phyloP scores from a whole-genome alignment of 2,329 filamentous ascomycete genomes.

The Cordyceps cicadae region DNA sequence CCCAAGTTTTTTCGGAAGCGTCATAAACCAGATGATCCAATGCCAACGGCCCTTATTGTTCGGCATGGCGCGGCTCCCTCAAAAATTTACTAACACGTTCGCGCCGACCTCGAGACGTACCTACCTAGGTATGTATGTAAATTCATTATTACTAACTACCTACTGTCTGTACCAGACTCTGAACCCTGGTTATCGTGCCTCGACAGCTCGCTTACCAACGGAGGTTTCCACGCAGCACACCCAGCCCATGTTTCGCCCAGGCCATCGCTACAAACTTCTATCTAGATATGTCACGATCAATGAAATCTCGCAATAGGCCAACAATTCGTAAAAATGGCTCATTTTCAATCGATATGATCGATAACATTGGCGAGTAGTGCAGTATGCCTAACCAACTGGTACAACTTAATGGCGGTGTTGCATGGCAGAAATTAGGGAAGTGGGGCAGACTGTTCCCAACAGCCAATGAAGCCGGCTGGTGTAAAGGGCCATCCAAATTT shows the following conservation, averaged over 20 bases:
- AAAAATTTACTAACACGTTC: too few relatives aligned
- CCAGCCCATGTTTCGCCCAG: background rate
- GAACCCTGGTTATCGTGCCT: too few relatives aligned
- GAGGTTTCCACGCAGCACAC: background rate
- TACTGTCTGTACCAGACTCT: too few relatives aligned
- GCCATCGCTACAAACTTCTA: background rate
- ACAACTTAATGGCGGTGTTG: constrained; percentile 7
- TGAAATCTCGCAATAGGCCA: too few relatives aligned
- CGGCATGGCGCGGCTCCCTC: too few relatives aligned
- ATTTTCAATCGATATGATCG: background rate
- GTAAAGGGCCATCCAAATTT: constrained; percentile 1
- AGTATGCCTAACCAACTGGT: background rate
- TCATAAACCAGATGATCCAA: too few relatives aligned
- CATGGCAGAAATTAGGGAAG: background rate
- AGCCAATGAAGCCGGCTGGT: background rate
- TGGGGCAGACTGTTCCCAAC: background rate
- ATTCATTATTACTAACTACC: too few relatives aligned
- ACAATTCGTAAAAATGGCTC: too few relatives aligned
- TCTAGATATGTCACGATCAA: background rate
- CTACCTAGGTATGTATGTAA: too few relatives aligned
- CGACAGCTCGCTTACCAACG: background rate
- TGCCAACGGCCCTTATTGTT: too few relatives aligned
- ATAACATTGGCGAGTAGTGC: background rate
- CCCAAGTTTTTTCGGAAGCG: too few relatives aligned
- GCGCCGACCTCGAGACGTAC: too few relatives aligned